Base-by-base conservation (phyloP, 306 rosid species). In the Vigna mungo region DNA sequence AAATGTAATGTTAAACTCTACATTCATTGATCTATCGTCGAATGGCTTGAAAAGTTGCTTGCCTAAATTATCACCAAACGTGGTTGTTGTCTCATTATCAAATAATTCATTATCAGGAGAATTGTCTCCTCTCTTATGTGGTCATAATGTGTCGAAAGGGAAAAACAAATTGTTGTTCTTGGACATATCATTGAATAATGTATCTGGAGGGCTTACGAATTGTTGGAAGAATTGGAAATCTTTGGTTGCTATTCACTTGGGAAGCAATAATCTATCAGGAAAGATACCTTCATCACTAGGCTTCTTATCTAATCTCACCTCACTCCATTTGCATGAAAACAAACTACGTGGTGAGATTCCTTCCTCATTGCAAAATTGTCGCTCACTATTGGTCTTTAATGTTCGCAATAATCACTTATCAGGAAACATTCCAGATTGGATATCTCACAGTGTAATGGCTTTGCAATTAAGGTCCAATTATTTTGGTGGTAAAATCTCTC, bases 101-200 rank as follows among this genome's bases (percentile, higher is more conserved):
- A 65, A 65, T 6, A 65, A 65, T 51, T 65, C 30, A 4, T 65
- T 65, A 18, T 41, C 71, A 10, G 71, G 71, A 41, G 23, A 25
- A 17, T 18, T 67, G n/a, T 67, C 72, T 44, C 55, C 55, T 4
- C 72, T 67, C 20, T 44, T 67, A 27, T 67, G 55, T 62, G 68
- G n/a, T 67, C 20, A 43, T 14, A 43, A 44, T 13, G 44, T 43
- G 54, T 4, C 36, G 54, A 67, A 67, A 34, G 54, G 14, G 55
- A 14, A 14, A 44, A 67, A 6, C 14, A 67, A 43, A 0, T 66
- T 66, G 52, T 1, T 16, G 14, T 63, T 3, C 8, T 63, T 63
- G 27, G 69, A 63, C 27, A 36, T 64, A 18, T 64, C 49, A 6
- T 0, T 6, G 3, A 67, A 67, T 23, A 20, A 43, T 21, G 13